Percentiles rank a stretch among this genome's conserved stretches.
phyloP scores from a whole-genome alignment of 164 flowering plant species.

The Kingdonia uniflora region DNA sequence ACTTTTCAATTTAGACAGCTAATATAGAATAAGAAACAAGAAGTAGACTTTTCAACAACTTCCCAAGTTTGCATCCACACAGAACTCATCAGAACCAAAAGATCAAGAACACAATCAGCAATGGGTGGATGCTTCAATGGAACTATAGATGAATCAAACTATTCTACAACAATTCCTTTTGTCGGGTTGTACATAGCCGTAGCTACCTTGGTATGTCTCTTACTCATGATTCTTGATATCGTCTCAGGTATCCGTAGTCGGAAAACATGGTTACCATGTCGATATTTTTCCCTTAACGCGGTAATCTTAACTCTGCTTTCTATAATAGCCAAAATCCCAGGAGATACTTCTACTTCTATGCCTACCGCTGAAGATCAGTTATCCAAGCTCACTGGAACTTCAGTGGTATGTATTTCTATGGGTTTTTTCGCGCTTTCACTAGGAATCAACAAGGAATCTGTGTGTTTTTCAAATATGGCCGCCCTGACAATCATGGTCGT shows the following conservation, averaged over 20 bases:
- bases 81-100: too few relatives aligned
- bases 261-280: constrained; percentile 11
- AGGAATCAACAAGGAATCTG: neutral
- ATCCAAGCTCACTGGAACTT: constrained; percentile 10
- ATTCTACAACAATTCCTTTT: too few relatives aligned
- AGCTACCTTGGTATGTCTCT: constrained; percentile 3
- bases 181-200: constrained; percentile 6
- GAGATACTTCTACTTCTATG: constrained; percentile 8
- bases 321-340: constrained; percentile 12
- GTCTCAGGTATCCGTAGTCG: neutral
- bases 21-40: too few relatives aligned
- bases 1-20: too few relatives aligned
- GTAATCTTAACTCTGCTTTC: constrained; percentile 8
- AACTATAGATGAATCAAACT: too few relatives aligned
- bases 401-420: constrained; percentile 6
- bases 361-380: constrained; percentile 9
- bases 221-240: neutral
- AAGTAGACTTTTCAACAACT: too few relatives aligned
- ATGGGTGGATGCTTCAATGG: too few relatives aligned
- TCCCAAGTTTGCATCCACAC: too few relatives aligned
- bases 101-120: too few relatives aligned
- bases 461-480: neutral
- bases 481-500: constrained; percentile 6
- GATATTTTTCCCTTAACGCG: constrained; percentile 9
- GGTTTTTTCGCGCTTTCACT: constrained; percentile 6